These are phyloP conservation scores for Entomortierella lignicola DNA, from an alignment of 192 early-diverging fungal species.

Conservation along the genomic window DNA sequence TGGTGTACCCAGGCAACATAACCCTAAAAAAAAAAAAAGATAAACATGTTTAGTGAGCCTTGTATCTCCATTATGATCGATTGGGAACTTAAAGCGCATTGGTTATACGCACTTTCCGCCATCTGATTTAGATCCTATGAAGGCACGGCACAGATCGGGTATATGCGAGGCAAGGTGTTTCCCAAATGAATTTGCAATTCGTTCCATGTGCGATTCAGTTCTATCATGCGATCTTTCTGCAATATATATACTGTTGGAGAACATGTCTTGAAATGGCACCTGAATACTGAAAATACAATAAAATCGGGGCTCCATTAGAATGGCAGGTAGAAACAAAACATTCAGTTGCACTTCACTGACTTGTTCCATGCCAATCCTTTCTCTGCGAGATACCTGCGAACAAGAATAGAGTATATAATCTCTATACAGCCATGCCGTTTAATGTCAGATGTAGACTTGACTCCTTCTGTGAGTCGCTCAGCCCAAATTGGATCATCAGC, in stretches of 20 bases:
- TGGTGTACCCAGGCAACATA: conserved; percentile 24
- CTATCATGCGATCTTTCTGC: conserved; percentile 20
- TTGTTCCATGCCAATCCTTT: not conserved
- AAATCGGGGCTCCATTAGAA: not conserved
- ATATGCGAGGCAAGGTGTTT: conserved; percentile 24
- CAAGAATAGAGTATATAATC: conserved; percentile 49
- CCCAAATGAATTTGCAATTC: conserved; percentile 26
- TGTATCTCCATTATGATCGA: not conserved
- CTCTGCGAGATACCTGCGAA: conserved; percentile 34
- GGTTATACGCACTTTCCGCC: conserved; percentile 32
- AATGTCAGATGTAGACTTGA: conserved; percentile 6
- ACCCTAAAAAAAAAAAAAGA: conserved; percentile 14
- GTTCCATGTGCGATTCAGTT: conserved; percentile 41
- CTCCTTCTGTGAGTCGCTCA: conserved; percentile 33
- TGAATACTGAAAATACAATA: conserved; percentile 24
- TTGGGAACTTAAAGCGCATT: not conserved
- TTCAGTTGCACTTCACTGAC: not conserved
- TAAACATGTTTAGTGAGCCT: not conserved
- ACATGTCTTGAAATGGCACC: conserved; percentile 49
- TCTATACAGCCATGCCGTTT: conserved; percentile 41
- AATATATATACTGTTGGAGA: conserved; percentile 34
- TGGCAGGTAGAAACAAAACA: not conserved
- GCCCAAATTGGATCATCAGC: conserved; percentile 52
- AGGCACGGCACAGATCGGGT: conserved; percentile 28
- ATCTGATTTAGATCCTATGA: conserved; percentile 21